Evolutionary conservation across 352 stramenopile genomes (phyloP).

Genomic region (Globisporangium middletonii): DNA sequence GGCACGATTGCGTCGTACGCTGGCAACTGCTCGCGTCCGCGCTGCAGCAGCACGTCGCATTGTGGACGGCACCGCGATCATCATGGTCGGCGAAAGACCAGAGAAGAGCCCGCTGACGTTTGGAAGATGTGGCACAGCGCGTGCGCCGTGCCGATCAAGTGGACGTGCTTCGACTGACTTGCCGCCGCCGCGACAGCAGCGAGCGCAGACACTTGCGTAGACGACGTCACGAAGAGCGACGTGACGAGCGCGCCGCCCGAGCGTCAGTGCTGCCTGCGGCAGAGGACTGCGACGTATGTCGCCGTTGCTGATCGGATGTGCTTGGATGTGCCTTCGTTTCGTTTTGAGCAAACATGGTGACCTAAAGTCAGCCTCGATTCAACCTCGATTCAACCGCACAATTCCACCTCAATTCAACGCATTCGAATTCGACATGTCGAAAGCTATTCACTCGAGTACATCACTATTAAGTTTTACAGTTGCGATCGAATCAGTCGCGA

Average conservation of each 20-base stretch:
- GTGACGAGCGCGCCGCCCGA: constrained; percentile 58
- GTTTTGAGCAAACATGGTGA: too few relatives aligned
- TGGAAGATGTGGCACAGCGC: constrained; percentile 71
- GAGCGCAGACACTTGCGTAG: background rate
- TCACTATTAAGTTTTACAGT: too few relatives aligned
- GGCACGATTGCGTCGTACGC: constrained; percentile 38
- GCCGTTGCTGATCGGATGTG: background rate
- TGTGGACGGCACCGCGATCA: constrained; percentile 92
- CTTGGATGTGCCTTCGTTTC: too few relatives aligned
- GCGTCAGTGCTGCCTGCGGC: constrained; percentile 24
- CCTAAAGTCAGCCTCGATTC: too few relatives aligned
- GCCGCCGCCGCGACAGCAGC: background rate
- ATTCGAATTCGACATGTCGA: too few relatives aligned
- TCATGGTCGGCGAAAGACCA: constrained; percentile 86
- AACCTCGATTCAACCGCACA: too few relatives aligned
- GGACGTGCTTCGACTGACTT: constrained; percentile 15
- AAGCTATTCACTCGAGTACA: too few relatives aligned
- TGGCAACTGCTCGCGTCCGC: constrained; percentile 31
- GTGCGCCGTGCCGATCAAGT: constrained; percentile 50
- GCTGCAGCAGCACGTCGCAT: constrained; percentile 79
- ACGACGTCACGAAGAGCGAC: constrained; percentile 71
- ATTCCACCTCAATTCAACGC: background rate
- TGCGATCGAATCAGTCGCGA: too few relatives aligned
- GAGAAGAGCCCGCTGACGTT: constrained; percentile 76
- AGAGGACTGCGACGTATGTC: too few relatives aligned